Conservation (phyloP, 352 stramenopile species). For the Phytopythium vexans region DNA sequence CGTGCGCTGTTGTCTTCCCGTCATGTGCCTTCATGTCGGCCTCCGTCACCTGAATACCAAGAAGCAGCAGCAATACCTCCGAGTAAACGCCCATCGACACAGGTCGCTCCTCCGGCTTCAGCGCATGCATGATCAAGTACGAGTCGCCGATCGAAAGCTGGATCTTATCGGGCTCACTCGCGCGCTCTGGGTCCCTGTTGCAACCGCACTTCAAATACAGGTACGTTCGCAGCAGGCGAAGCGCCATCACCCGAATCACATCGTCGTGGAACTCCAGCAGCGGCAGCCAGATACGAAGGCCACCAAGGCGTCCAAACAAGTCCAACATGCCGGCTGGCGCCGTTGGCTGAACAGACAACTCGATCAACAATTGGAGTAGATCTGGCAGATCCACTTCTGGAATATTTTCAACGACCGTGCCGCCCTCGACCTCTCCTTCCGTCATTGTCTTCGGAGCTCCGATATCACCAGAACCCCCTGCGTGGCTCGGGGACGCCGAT, state of each 20-base stretch:
- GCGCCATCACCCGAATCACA: slow-evolving; percentile 74
- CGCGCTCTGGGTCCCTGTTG: slow-evolving; percentile 55
- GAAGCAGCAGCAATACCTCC: slow-evolving; percentile 69
- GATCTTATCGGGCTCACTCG: slow-evolving; percentile 65
- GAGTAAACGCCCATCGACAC: slow-evolving; percentile 81
- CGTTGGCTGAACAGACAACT: slow-evolving; percentile 69
- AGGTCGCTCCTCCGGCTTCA: slow-evolving; percentile 62
- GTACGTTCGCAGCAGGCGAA: slow-evolving; percentile 76
- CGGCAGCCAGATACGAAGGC: slow-evolving; percentile 79
- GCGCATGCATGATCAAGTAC: slow-evolving; percentile 77
- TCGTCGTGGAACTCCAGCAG: slow-evolving; percentile 73
- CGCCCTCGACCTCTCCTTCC: slow-evolving; percentile 64
- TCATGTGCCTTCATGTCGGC: slow-evolving; percentile 47
- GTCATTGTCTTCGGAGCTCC: slow-evolving; percentile 45
- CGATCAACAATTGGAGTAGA: slow-evolving; percentile 72
- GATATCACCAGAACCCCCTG: neutral
- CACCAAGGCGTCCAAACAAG: slow-evolving; percentile 70
- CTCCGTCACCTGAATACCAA: slow-evolving; percentile 68
- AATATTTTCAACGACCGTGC: slow-evolving; percentile 71
- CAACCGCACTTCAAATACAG: slow-evolving; percentile 76
- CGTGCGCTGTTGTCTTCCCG: slow-evolving; percentile 41
- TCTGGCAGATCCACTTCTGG: slow-evolving; percentile 70
- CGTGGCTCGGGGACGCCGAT: slow-evolving; percentile 15
- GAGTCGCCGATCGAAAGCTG: slow-evolving; percentile 74
- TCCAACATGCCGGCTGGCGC: slow-evolving; percentile 68